Base-by-base conservation (phyloP, 768 basidiomycete species). In the Psilocybe subaeruginosa region DNA sequence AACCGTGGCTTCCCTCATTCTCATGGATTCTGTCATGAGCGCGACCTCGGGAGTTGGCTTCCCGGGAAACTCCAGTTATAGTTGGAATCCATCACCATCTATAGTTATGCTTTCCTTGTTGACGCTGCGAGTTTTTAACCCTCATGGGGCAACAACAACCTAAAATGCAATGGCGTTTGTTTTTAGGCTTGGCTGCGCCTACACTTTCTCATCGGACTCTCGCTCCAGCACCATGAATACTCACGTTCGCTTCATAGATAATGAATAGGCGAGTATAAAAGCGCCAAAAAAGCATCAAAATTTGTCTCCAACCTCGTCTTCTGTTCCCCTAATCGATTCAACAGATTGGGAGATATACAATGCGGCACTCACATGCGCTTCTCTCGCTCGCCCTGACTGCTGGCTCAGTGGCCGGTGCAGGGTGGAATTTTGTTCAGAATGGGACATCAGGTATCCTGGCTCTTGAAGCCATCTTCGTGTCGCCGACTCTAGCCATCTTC, bases 401-500 rank as follows among this genome's bases (percentile, higher is more conserved):
- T 35, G 43, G 53, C 29, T 53, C 56, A 19, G 50, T 33, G n/a
- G 56, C 53, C 17, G 33, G 64, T 12, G 60, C 56, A 11, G 65
- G 64, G 17, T 73, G 72, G 72, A 60, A 70, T 27, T 72, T 73
- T 30, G 68, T 73, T 12, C 69, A 73, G 56, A 70, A 70, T 53
- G 72, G 72, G 9, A 70, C 70, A 9, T 67, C 69, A 17, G 72
- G 72, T 23, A 63, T 73, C 29, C 56, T 73, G 4, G 72, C 72
- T 12, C 63, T 73, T 14, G 72, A 73, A 60, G 66, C 69, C 8
- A 71, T 73, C 49, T 64, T 73, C 23, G 70, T 73, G 23, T 70
- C 72, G n/a, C 70, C 71, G 19, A 71, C 66, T 7, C 66, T 73
- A 3, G 72, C 72, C 8, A 67, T 73, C 27, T 69, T 73, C 58